Percentiles rank a stretch among this genome's conserved stretches.
phyloP scores from a whole-genome alignment of 129 eudicot genomes.

The Helianthus annuus region HanXRQr2.0-SUNRISE NC_035449.2:156986797-156987296 shows the following conservation, averaged over 20 bases:
- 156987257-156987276: too few species aligned
- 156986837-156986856: constrained; percentile 19
- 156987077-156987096: constrained; percentile 32
- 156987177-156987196: too few species aligned
- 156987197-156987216: too few species aligned
- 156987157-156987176: too few species aligned
- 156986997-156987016: constrained; percentile 25
- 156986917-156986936: constrained; percentile 36
- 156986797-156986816: constrained; percentile 7
- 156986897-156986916: constrained; percentile 31
- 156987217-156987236: too few species aligned
- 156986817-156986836: constrained; percentile 18
- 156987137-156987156: too few species aligned
- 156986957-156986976: constrained; percentile 38
- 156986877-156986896: constrained; percentile 9
- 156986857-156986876: constrained; percentile 12
- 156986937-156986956: constrained; percentile 43
- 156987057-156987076: constrained; percentile 20
- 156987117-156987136: constrained; percentile 13
- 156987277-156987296: too few species aligned
- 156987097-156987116: constrained; percentile 26
- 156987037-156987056: constrained; percentile 23
- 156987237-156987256: too few species aligned
- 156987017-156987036: constrained; percentile 36
- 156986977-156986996: constrained; percentile 28